Base-by-base conservation (phyloP, 116 monocot species). In the Cymodocea nodosa region DNA sequence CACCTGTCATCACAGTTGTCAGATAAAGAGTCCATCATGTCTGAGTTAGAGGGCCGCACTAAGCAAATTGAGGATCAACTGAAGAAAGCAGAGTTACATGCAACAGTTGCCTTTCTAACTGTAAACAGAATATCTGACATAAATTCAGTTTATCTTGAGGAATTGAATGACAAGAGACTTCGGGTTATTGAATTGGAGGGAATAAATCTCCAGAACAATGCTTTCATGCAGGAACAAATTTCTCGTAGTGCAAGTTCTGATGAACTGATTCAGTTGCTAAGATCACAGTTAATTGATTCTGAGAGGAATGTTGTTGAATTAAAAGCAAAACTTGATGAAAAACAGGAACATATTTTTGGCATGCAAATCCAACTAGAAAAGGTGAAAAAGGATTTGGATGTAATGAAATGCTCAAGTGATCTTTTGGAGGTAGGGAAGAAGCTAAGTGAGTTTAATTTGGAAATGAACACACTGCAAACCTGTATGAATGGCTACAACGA, bases 1-100 rank as follows among this genome's bases (percentile, higher is more conserved):
- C 58, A 50, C 0, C 68, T 87, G 64, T 75, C 60, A 16, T 80
- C 79, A 76, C 67, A 81, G 23, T 69, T 85, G 60, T 81, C 77
- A 20, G 77, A 88, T 54, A 85, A 78, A 35, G 36, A 2, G 3
- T 71, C 34, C 30, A 22, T 34, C n/a, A 78, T 91, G 64, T 67
- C 66, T 66, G 66, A 78, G n/a, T 67, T 91, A 59, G 80, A 87
- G 65, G 50, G 71, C 17, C 69, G 13, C 11, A 65, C 86, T 39
- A 72, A 68, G 68, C 34, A 66, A n/a, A 20, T 68, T 39, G 70
- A 82, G 60, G 73, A 69, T 48, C 52, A 73, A 59, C 48, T 73
- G 50, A 72, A 61, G 71, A 68, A 69, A 70, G 64, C 78, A 63
- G 80, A 74, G 36, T 7, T 81, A 49, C 66, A 63, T 56, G 78